Base-by-base conservation (phyloP, 2,329 filamentous ascomycete species). In the Fusarium guadeloupense region DNA sequence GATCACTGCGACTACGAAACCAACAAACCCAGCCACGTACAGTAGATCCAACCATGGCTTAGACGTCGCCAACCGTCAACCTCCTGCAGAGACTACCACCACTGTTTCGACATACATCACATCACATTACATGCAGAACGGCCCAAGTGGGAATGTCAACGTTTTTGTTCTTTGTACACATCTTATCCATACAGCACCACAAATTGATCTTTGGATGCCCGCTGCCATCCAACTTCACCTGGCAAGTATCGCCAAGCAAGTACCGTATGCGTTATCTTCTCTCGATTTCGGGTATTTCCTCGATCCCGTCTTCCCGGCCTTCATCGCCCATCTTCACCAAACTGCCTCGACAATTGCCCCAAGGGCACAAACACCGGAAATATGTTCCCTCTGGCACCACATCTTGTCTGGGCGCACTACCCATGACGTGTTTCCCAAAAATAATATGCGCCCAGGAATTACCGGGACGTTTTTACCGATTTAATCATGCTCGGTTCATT, bases 401-500 rank as follows among this genome's bases (percentile, higher is more conserved):
- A 30, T 9, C 43, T 20, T 44, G 19, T 31, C 19, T 41, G 30
- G 55, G 28, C 9, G 34, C n/a, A 31, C 19, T 49, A 52, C 44
- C 17, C 13, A 37, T 51, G 34, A 21, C 37, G 28, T 38, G 30
- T 30, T 38, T 40, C 38, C 46, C 42, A 49, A 49, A 34, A 54
- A 50, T 49, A 46, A 48, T 43, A 34, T 46, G 51, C 53, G 53
- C 49, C 51, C 20, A 48, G 59, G 54, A 61, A 44, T 35, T 25
- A 63, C 46, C 30, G 47, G 37, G 39, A 45, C 53, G 51, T 53
- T 54, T 61, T 56, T 64, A 64, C 50, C 58, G 51, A 56, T 55
- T 52, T 57, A 54, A 52, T 49, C 46, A 38, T 30, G 53, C 52
- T 62, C 54, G 57, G 54, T 49, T 41, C 46, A 34, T 28, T 37